Evolutionary conservation across 2,329 filamentous ascomycete genomes (phyloP), one percentile per base, ranked within the genome.

Genomic region (Hymenoscyphus fraxineus): DNA sequence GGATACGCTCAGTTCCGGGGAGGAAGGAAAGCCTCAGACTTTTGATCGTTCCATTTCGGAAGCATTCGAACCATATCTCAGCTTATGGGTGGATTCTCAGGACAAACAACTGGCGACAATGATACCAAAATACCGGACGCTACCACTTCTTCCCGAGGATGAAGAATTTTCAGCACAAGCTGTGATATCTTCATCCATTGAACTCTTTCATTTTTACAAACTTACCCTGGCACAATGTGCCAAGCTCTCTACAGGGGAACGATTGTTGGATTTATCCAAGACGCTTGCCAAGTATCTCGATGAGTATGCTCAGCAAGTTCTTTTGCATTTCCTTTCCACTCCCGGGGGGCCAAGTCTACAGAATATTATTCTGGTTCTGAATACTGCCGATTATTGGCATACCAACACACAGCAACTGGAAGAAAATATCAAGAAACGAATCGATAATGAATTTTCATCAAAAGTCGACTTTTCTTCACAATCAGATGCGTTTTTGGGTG

Each of bases 311-410:
- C 93, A 98, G 74, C 92, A 96, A 71, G 92, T 99, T 2, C 82
- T 99, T 6, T 83, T 96, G 16, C 85, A 88, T 68, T 89, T 90
- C 66, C 74, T 89, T 6, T 85, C 88, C 69, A 59, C 64, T 31
- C 67, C 73, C 10, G 71, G 70, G 12, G 90, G 78, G 73, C 80
- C 85, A 1, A 78, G 81, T 3, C 73, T 95, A 1, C 88, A 97
- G 72, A 90, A 97, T 67, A 85, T 91, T 3, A 85, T 97, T 15
- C 80, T 96, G 3, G 93, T 98, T 0, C 82, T 99, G 58, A 99
- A 99, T 75, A 98, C 95, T 1, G 94, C 95, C 0, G 95, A 99
- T 74, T 99, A 98, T 76, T 99, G 95, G 85, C 94, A 97, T 74
- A 87, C 87, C 32, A 98, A 96, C 38, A 95, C 93, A 59, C 93